Base-by-base conservation (phyloP, 2,329 filamentous ascomycete species). In the Pyrenochaeta sp. region DNA sequence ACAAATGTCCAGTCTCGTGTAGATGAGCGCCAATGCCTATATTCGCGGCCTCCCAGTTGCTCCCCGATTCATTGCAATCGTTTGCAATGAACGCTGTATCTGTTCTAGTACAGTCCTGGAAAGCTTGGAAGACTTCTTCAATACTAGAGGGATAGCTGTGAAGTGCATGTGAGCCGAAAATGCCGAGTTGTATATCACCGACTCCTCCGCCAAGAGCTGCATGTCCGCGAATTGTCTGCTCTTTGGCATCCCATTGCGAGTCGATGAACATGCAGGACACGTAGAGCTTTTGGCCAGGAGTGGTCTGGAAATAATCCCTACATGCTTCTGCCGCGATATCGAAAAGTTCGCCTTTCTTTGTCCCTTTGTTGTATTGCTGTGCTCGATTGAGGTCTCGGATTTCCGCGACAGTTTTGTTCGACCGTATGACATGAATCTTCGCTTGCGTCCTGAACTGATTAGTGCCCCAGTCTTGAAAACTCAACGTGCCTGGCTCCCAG, bases 21-120 rank as follows among this genome's bases (percentile, higher is more conserved):
- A 97, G 72, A 70, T 97, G 93, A 7, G 90, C 92, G 6, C 93
- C 93, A 53, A 97, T 95, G 20, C 92, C 92, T 48, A 96, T 88
- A 59, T 93, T 96, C 18, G 90, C 91, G n/a, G 91, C 86, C 69
- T 97, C 93, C 93, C 93, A 97, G 32, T 86, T 94, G 65, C 89
- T 96, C 17, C 92, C 92, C 6, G 86, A 87, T 55, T 96, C 89
- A 58, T 88, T 88, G 68, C 85, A 90, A 67, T 96, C 90, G 61
- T 96, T 96, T 11, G 88, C 88, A 24, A 96, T 85, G 58, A 82
- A 82, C 26, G 84, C 81, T 7, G 86, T 89, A 65, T 97, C 90
- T 0, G 91, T 96, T 21, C 87, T 84, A 3, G 92, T 96, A 70
- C 91, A 96, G 71, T 97, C 92, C 11, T 84, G 87, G 61, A 97